Evolutionary conservation across 2,329 filamentous ascomycete species (phyloP).

Genomic region (Dactylellina leptospora): DNA sequence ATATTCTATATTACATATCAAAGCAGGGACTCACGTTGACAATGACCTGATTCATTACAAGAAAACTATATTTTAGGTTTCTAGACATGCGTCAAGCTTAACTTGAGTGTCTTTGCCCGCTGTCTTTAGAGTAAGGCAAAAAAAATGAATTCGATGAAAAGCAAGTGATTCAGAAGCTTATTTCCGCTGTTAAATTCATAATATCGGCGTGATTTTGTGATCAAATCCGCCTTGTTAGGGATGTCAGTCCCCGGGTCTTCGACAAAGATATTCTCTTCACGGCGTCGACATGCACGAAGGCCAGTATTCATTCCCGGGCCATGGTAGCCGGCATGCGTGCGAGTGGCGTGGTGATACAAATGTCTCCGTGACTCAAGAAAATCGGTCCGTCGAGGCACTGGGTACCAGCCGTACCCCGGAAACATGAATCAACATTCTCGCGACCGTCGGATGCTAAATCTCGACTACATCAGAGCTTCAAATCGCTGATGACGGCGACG

Average conservation of each 20-base stretch:
- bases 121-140: conserved; percentile 21
- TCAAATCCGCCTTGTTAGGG: conserved; percentile 27
- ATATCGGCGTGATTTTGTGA: conserved; percentile 28
- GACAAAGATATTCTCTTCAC: not conserved
- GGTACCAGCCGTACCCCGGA: not conserved
- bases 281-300: not conserved
- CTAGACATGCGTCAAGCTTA: not conserved
- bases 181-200: conserved; percentile 4
- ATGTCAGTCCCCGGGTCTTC: not conserved
- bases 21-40: conserved; percentile 17
- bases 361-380: conserved; percentile 12
- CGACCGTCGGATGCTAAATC: conserved; percentile 23
- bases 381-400: not conserved
- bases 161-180: conserved; percentile 20
- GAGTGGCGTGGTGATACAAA: not conserved
- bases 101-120: not conserved
- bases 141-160: conserved; percentile 7
- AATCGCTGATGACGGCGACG: conserved; percentile 43
- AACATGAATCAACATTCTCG: conserved; percentile 30
- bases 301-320: too few species aligned
- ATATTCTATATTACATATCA: not conserved
- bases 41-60: conserved; percentile 17
- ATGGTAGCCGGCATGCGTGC: too few species aligned
- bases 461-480: not conserved
- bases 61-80: conserved; percentile 19